phyloP scores from a whole-genome alignment of 2,329 filamentous ascomycete species.

The Fusarium sambucinum region DNA sequence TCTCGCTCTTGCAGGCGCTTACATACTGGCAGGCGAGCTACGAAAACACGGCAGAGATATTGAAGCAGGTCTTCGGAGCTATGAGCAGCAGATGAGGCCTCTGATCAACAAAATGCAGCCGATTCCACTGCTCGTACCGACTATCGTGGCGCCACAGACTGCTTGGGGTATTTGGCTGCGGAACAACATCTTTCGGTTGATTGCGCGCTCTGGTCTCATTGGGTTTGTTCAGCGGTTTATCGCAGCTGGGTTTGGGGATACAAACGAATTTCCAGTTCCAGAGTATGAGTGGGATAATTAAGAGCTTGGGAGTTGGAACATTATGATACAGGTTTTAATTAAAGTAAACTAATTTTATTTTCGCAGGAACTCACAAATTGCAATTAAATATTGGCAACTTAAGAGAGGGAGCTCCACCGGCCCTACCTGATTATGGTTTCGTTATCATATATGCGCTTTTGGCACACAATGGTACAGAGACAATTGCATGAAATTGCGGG shows the following conservation, averaged over 20 bases:
- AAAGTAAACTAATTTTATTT: too few relatives aligned
- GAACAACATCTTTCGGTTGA: conserved; percentile 56
- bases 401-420: neutral
- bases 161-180: conserved; percentile 59
- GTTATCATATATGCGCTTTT: too few relatives aligned
- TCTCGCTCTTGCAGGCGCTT: conserved; percentile 60
- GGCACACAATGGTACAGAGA: too few relatives aligned
- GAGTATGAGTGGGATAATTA: conserved; percentile 50
- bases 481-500: too few relatives aligned
- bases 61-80: conserved; percentile 52
- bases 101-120: conserved; percentile 54
- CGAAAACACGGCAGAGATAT: conserved; percentile 44
- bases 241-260: conserved; percentile 38
- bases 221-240: conserved; percentile 47
- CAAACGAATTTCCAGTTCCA: conserved; percentile 51
- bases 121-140: conserved; percentile 50
- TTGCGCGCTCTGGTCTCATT: conserved; percentile 54
- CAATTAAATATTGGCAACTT: neutral
- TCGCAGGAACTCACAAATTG: neutral
- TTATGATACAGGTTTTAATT: neutral
- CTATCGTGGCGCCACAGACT: conserved; percentile 59
- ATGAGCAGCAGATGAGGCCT: conserved; percentile 58
- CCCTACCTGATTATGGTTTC: too few relatives aligned
- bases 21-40: conserved; percentile 64
- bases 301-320: rapidly evolving